A percentile compares a stretch with the other conserved stretches of the same genome.
Evolutionary conservation across 2,329 filamentous ascomycete genomes (phyloP).

Genomic region (Orbilia blumenaviensis): DNA sequence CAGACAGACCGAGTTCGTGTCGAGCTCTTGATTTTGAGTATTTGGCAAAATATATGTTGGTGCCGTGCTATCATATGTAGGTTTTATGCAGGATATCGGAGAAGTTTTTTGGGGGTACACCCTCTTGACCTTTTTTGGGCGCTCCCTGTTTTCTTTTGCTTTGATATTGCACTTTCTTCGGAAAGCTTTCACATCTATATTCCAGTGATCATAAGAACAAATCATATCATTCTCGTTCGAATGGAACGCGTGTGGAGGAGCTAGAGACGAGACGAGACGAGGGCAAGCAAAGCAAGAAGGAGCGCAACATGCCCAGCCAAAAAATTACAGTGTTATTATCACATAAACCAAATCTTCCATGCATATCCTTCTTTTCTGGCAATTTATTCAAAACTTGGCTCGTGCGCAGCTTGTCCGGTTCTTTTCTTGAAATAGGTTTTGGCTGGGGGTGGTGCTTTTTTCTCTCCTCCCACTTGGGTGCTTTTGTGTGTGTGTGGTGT

Average conservation of each 20-base stretch:
- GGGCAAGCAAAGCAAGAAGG: background rate
- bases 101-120: slow-evolving; percentile 18
- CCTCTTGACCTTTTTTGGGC: background rate
- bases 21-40: slow-evolving; percentile 10
- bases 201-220: slow-evolving; percentile 10
- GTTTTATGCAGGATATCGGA: slow-evolving; percentile 19
- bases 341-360: slow-evolving; percentile 29
- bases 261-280: slow-evolving; percentile 7
- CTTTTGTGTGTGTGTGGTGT: background rate
- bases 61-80: slow-evolving; percentile 12
- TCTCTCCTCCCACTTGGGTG: background rate
- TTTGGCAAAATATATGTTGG: slow-evolving; percentile 17
- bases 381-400: slow-evolving; percentile 54
- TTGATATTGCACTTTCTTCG: background rate
- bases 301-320: slow-evolving; percentile 17
- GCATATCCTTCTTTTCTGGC: slow-evolving; percentile 26
- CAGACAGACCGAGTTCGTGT: background rate
- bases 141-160: background rate
- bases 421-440: slow-evolving; percentile 18
- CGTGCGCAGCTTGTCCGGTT: slow-evolving; percentile 48
- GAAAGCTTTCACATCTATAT: slow-evolving; percentile 16
- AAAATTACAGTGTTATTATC: background rate
- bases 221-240: slow-evolving; percentile 20
- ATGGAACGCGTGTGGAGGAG: background rate
- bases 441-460: slow-evolving; percentile 2